phyloP scores from a whole-genome alignment of 2,329 filamentous ascomycete genomes.

The Beauveria bassiana region DNA sequence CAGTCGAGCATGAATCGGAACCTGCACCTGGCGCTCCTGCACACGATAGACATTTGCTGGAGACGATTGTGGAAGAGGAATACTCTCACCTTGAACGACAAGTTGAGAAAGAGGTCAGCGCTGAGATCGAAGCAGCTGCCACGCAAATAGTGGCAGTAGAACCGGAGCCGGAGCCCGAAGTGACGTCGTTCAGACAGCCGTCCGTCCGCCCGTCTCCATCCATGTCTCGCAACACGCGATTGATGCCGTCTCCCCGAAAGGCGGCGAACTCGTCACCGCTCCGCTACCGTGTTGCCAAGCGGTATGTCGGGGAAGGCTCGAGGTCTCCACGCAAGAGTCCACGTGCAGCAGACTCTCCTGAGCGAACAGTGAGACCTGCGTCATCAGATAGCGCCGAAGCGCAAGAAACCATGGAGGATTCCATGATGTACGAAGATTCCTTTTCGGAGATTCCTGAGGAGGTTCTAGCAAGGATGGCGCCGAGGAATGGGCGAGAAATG shows the following conservation, averaged over 20 bases:
- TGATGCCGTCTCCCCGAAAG: constrained; percentile 1
- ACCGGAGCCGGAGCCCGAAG: not conserved
- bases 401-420: constrained; percentile 17
- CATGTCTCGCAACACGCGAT: not conserved
- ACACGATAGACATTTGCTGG: not conserved
- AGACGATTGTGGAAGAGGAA: not conserved
- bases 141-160: not conserved
- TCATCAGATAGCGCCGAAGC: not conserved
- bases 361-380: not conserved
- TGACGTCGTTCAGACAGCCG: constrained; percentile 15
- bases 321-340: not conserved
- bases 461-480: constrained; percentile 39
- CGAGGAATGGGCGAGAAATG: constrained; percentile 6
- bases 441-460: constrained; percentile 49
- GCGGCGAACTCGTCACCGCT: constrained; percentile 20
- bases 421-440: constrained; percentile 42
- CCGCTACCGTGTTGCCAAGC: constrained; percentile 26
- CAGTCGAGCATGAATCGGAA: not conserved
- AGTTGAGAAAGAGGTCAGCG: not conserved
- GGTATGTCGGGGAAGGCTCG: not conserved
- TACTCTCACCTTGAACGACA: not conserved
- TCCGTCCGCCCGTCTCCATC: constrained; percentile 15
- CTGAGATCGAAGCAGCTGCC: not conserved
- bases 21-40: not conserved
- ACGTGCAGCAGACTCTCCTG: not conserved